phyloP scores from a whole-genome alignment of 805 yeast species.

The Cyberlindnera xylosilytica region DNA sequence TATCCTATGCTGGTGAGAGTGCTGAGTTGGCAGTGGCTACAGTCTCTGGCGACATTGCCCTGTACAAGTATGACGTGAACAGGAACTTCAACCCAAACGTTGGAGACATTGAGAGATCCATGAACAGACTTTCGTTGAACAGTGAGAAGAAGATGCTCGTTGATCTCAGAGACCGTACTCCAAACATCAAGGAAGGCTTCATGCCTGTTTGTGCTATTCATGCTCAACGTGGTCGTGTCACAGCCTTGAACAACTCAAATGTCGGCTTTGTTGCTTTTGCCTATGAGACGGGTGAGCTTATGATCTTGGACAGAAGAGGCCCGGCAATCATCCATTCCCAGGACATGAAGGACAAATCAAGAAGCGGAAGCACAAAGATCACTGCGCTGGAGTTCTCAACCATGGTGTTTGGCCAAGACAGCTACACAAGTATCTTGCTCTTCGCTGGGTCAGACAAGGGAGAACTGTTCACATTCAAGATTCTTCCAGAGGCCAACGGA shows the following conservation, averaged over 20 bases:
- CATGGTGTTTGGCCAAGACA: conserved; percentile 62
- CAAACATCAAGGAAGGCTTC: conserved; percentile 55
- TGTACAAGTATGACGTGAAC: conserved; percentile 68
- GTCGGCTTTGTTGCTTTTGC: conserved; percentile 85
- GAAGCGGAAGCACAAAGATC: conserved; percentile 32
- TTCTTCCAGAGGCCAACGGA: conserved; percentile 62
- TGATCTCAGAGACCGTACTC: conserved; percentile 54
- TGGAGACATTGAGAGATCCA: conserved; percentile 29
- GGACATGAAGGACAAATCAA: conserved; percentile 27
- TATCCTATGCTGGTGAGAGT: conserved; percentile 77
- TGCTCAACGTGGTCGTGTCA: conserved; percentile 45
- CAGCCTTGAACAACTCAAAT: conserved; percentile 64
- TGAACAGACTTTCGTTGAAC: conserved; percentile 30
- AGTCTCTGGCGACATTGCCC: conserved; percentile 66
- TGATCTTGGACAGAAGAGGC: conserved; percentile 77
- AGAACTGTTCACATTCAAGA: conserved; percentile 58
- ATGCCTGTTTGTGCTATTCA: conserved; percentile 50
- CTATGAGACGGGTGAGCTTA: conserved; percentile 68
- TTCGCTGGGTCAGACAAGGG: conserved; percentile 78
- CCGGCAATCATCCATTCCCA: conserved; percentile 61
- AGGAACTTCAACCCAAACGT: conserved; percentile 37
- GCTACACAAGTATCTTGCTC: conserved; percentile 67
- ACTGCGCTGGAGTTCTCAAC: conserved; percentile 73
- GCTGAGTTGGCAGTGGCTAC: conserved; percentile 71
- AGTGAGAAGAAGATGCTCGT: conserved; percentile 31